phyloP scores from a whole-genome alignment of 2,329 filamentous ascomycete genomes.

The Geosmithia flava region DNA sequence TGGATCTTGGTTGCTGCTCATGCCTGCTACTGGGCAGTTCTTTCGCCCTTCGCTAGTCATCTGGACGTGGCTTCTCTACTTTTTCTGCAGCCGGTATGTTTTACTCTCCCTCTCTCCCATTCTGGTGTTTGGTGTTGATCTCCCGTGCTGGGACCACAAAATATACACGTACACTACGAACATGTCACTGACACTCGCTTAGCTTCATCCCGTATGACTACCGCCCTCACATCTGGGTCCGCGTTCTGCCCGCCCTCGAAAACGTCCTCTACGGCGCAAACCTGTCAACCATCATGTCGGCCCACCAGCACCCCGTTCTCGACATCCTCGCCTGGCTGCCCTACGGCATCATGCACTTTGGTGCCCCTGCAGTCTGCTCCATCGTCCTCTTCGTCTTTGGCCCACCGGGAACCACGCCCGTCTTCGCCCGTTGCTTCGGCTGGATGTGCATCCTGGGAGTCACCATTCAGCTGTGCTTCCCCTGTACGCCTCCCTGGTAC shows the following conservation, averaged over 20 bases:
- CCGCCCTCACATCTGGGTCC: conserved; percentile 89
- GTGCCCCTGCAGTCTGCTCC: conserved; percentile 68
- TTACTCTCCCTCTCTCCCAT: not conserved
- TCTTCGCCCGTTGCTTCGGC: conserved; percentile 78
- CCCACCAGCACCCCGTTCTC: conserved; percentile 71
- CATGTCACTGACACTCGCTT: conserved; percentile 2
- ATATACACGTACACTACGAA: not conserved
- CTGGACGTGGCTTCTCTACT: conserved; percentile 78
- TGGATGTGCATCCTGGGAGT: conserved; percentile 88
- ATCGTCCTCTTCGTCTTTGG: conserved; percentile 76
- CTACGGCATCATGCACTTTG: conserved; percentile 86
- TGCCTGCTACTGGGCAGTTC: conserved; percentile 83
- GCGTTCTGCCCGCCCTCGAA: conserved; percentile 84
- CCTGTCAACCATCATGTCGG: conserved; percentile 87
- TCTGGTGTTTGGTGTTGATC: not conserved
- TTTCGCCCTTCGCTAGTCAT: conserved; percentile 80
- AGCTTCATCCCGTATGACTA: conserved; percentile 86
- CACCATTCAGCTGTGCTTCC: conserved; percentile 77
- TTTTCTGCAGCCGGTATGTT: conserved; percentile 84
- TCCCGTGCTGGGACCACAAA: not conserved
- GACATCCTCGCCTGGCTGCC: conserved; percentile 89
- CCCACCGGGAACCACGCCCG: conserved; percentile 71
- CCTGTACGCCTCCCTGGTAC: conserved; percentile 94
- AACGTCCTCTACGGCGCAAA: conserved; percentile 96
- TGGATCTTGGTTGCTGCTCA: conserved; percentile 57